Base-by-base conservation (phyloP, 208 protist species). In the Trypanosoma cruzi region DNA sequence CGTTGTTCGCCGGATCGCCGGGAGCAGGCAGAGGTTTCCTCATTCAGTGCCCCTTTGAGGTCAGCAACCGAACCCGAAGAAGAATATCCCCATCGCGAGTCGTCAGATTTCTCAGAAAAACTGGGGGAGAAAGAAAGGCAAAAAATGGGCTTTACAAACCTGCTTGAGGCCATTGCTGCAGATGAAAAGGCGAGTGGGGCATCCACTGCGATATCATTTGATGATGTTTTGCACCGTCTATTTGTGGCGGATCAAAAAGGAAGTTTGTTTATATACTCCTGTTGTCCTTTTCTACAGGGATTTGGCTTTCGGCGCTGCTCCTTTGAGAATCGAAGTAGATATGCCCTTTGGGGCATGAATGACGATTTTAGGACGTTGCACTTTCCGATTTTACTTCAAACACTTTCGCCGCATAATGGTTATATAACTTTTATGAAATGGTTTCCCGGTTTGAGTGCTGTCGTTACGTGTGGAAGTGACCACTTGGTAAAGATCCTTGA, bases 181-280 rank as follows among this genome's bases (percentile, higher is more conserved):
- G 54, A 66, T 32, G 60, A 67, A 4, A 22, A n/a, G 7, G 53
- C 18, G 13, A 37, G 24, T 36, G 24, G 58, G 18, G 82, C 79
- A 20, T 70, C 88, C 44, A 83, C 84, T 20, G 49, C 65, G 8
- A 65, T 86, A 20, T 55, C 81, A 20, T 91, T 77, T 72, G 81
- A 94, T 62, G 69, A 74, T 7, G 50, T 66, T 0, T 67, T 73
- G 13, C 85, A 94, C 57, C 75, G 71, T 52, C 77, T 94, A n/a
- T 92, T 89, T 66, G 56, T 89, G n/a, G 85, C 80, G 2, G 78
- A 89, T 65, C 55, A 59, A 28, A 60, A 75, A 6, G 89, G 89
- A 18, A 66, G 75, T 7, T 65, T 94, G 29, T 75, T 81, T 67
- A 60, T 85, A n/a, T 90, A 85, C 32, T 65, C 72, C 24, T 46